phyloP scores from a whole-genome alignment of 2,329 filamentous ascomycete genomes.

The Claviceps citrina region DNA sequence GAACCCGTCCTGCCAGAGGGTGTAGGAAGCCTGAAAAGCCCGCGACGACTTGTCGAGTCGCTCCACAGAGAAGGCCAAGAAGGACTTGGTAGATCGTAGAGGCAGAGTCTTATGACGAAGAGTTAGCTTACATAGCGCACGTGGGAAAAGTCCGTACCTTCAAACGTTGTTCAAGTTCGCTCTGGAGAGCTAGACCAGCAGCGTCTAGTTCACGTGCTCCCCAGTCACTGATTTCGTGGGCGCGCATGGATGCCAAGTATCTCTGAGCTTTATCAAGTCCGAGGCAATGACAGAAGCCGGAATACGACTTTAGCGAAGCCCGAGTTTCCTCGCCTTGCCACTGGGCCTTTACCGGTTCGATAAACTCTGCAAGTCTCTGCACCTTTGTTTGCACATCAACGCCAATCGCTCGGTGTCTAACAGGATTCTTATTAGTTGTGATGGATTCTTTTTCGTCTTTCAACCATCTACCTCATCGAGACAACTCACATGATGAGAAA shows the following conservation, averaged over 20 bases:
- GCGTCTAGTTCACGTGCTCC: constrained; percentile 58
- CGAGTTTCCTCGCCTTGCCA: constrained; percentile 64
- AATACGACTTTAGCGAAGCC: constrained; percentile 55
- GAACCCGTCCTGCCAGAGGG: constrained; percentile 74
- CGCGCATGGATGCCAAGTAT: constrained; percentile 59
- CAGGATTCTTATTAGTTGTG: background rate
- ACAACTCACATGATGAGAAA: constrained; percentile 69
- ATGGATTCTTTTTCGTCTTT: background rate
- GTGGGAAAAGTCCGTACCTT: constrained; percentile 30
- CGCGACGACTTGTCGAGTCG: constrained; percentile 61
- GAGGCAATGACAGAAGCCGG: constrained; percentile 64
- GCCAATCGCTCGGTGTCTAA: constrained; percentile 62
- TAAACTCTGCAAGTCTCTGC: constrained; percentile 57
- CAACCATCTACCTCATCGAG: background rate
- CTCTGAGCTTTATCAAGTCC: constrained; percentile 66
- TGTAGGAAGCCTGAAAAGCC: constrained; percentile 59
- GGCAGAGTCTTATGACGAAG: constrained; percentile 44
- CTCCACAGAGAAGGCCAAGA: constrained; percentile 85
- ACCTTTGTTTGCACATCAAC: constrained; percentile 59
- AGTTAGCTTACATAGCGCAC: constrained; percentile 6
- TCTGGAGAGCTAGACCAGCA: constrained; percentile 66
- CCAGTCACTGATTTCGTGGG: constrained; percentile 72
- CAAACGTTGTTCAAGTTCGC: constrained; percentile 60
- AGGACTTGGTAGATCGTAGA: constrained; percentile 73
- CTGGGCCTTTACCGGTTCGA: constrained; percentile 64